Percentiles rank a stretch among this genome's conserved stretches.
phyloP scores from a whole-genome alignment of 1,284 basidiomycete species.

The Irpex rosettiformis region DNA sequence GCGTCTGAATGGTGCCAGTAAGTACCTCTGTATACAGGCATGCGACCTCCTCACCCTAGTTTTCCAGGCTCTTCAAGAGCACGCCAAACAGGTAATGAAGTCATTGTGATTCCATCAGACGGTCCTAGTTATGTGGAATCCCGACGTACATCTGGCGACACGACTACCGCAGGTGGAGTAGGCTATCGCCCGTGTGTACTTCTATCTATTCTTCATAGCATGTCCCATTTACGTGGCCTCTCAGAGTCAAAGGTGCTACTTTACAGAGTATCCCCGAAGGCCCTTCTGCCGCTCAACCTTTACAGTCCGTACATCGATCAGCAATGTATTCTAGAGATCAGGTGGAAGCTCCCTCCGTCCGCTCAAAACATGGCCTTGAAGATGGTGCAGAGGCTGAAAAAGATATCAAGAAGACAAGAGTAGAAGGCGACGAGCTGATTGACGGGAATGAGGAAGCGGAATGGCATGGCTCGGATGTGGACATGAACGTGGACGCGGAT shows the following conservation, averaged over 20 bases:
- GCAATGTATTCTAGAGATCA: not conserved
- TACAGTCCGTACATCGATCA: not conserved
- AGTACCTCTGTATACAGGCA: not conserved
- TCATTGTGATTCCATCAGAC: not conserved
- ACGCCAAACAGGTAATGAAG: not conserved
- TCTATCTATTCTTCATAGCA: not conserved
- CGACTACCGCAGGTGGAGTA: slow-evolving; percentile 8
- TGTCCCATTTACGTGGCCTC: not conserved
- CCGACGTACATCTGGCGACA: slow-evolving; percentile 8
- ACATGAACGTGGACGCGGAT: slow-evolving; percentile 27
- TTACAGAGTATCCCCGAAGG: not conserved
- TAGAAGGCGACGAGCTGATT: slow-evolving; percentile 31
- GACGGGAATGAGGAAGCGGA: slow-evolving; percentile 11
- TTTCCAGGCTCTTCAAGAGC: not conserved
- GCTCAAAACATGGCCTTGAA: slow-evolving; percentile 24
- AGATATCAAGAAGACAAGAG: slow-evolving; percentile 46
- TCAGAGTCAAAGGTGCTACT: not conserved
- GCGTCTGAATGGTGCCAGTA: not conserved
- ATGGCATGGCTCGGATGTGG: slow-evolving; percentile 14
- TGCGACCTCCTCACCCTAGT: not conserved
- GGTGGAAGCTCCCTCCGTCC: not conserved
- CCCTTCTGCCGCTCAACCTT: not conserved
- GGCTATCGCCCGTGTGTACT: slow-evolving; percentile 1
- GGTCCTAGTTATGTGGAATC: slow-evolving; percentile 7
- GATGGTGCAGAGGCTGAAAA: slow-evolving; percentile 31